Evolutionary conservation across 106 monocot genomes (phyloP), one percentile per base, ranked within the genome.

Genomic region (Dioscorea alata): DNA sequence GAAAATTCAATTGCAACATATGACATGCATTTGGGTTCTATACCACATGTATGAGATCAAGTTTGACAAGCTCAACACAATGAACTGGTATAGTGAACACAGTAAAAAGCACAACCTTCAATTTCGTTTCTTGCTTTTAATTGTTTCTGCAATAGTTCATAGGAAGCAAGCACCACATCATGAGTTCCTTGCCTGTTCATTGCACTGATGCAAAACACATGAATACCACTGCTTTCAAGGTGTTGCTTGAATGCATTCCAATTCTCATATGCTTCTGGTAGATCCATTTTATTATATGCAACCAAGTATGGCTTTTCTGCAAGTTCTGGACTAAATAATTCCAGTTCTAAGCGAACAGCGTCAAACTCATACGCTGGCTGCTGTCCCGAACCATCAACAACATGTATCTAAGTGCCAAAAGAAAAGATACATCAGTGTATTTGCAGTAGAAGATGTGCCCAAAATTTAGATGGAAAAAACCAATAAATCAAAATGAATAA

Each of bases 331-430:
- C 86, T 99, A 72, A 99, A 99, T 60, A 93, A 68, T 71, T 93
- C 99, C 50, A 99, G 77, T 70, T 99, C 93, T 62, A 99, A 83
- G 67, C 99, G 87, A 69, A 99, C 87, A 61, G 99, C 99, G 75
- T 99, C 92, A 79, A 85, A 99, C 73, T 99, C 99, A 63, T 99
- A 99, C 34, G 87, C 83, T 65, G 99, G 99, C 59, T 93, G 99
- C 50, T 78, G 66, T 24, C 82, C 85, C 32, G 99, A 93, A 48
- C 99, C 92, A 81, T 99, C 99, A 72, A 99, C 90, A 51, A 99
- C 99, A 78, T 93, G 99, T 63, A 96, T 84, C 95, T 90, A 76
- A 59, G 17, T 35, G 22, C 22, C 64, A 18, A 74, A 32, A 23
- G n/a, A 52, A 34, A 35, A 64, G 7, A 52, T 5, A 42, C 6